Percentiles rank a stretch among this genome's conserved stretches.
Conservation (phyloP, 192 early-diverging fungal genomes). For the Chytriomyces sp. region DNA sequence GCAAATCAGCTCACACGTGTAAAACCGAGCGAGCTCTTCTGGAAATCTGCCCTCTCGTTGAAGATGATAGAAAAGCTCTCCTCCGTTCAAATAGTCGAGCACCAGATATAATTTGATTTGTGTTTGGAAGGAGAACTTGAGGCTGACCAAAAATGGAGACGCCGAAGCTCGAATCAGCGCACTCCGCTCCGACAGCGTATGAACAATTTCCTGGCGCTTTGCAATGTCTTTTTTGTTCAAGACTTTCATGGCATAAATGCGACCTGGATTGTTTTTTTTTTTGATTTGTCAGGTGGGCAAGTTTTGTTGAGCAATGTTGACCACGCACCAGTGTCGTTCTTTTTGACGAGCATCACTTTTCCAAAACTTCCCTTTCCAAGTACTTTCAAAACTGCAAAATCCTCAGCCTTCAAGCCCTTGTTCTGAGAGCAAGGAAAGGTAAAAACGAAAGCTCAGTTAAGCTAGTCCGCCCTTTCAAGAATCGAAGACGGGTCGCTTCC, state of each 20-base stretch:
- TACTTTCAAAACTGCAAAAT: constrained; percentile 76
- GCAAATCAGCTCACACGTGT: constrained; percentile 88
- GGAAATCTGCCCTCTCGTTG: constrained; percentile 68
- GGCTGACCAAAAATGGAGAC: constrained; percentile 68
- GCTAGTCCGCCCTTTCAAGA: background rate
- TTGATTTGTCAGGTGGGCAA: background rate
- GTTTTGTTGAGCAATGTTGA: too few relatives aligned
- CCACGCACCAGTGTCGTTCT: constrained; percentile 69
- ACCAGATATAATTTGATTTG: constrained; percentile 95
- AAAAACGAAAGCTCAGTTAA: background rate
- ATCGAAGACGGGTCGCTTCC: background rate
- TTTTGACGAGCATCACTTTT: constrained; percentile 78
- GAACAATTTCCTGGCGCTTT: constrained; percentile 87
- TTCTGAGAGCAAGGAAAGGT: constrained; percentile 23
- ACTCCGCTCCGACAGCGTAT: constrained; percentile 91
- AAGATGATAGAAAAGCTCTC: constrained; percentile 84
- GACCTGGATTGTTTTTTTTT: constrained; percentile 56
- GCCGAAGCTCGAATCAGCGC: constrained; percentile 83
- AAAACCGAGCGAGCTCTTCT: constrained; percentile 70
- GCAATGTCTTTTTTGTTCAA: constrained; percentile 93
- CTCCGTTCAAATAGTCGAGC: constrained; percentile 93
- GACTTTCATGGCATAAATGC: constrained; percentile 99
- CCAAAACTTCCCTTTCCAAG: constrained; percentile 80
- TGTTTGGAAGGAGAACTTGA: constrained; percentile 73
- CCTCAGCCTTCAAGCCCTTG: constrained; percentile 47